Percentiles rank a stretch among this genome's conserved stretches.
These are phyloP conservation scores for Sclerotiophoma versabilis DNA, from an alignment of 2,329 filamentous ascomycete species.

Conservation along the genomic window DNA sequence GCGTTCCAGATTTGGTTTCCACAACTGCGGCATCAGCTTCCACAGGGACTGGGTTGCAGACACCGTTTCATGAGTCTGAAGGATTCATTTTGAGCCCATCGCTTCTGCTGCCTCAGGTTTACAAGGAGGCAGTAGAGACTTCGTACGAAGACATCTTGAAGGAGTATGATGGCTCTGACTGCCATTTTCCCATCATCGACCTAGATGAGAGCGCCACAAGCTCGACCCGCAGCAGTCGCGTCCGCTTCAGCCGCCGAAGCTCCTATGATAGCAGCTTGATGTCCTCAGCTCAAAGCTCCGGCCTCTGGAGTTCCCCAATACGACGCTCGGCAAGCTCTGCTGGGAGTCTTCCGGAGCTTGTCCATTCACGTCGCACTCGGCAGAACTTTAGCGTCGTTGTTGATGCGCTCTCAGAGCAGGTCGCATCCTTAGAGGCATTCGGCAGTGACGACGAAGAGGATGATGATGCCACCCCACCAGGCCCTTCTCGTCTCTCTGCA, in stretches of 20 bases:
- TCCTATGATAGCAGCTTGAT: constrained; percentile 64
- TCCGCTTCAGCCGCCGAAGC: constrained; percentile 63
- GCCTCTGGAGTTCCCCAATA: constrained; percentile 44
- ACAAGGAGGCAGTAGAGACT: constrained; percentile 45
- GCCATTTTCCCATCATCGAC: constrained; percentile 56
- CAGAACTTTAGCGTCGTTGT: constrained; percentile 41
- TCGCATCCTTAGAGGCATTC: constrained; percentile 35
- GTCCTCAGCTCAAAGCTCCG: constrained; percentile 48
- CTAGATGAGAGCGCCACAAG: constrained; percentile 49
- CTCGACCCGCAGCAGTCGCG: constrained; percentile 57
- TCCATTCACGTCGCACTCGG: constrained; percentile 44
- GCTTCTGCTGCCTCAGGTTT: constrained; percentile 44
- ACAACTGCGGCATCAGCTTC: constrained; percentile 46
- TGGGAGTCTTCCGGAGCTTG: constrained; percentile 49
- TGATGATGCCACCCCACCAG: constrained; percentile 41
- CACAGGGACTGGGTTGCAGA: constrained; percentile 37
- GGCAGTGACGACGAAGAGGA: constrained; percentile 41
- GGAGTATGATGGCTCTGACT: constrained; percentile 56
- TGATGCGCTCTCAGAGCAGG: constrained; percentile 44
- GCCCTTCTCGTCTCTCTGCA: constrained; percentile 33
- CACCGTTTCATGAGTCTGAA: constrained; percentile 36
- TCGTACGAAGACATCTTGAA: constrained; percentile 49
- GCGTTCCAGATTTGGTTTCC: constrained; percentile 44
- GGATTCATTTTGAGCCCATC: constrained; percentile 51
- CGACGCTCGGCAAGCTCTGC: constrained; percentile 49